Conservation (phyloP, 2,329 filamentous ascomycete genomes). For the Botrytis aclada region DNA sequence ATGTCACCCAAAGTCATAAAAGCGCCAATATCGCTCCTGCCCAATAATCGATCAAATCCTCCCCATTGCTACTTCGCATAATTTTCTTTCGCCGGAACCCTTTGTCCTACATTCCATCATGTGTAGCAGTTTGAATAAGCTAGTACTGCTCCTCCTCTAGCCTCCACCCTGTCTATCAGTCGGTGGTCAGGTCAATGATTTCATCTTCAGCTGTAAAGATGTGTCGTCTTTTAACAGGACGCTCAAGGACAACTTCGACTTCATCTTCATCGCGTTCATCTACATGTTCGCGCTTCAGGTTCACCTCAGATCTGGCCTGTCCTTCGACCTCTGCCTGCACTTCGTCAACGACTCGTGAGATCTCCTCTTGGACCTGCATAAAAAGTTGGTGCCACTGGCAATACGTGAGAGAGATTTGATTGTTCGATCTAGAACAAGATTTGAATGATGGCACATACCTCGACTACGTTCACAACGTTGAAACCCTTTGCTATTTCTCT, state of each 20-base stretch:
- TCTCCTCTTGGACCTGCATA: not conserved
- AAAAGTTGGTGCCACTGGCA: not conserved
- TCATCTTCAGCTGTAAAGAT: constrained; percentile 11
- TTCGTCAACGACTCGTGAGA: not conserved
- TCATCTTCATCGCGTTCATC: constrained; percentile 9
- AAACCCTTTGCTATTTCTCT: constrained; percentile 11
- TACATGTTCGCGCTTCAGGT: constrained; percentile 10
- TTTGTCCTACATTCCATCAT: not conserved
- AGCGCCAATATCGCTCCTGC: not conserved
- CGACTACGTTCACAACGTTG: not conserved
- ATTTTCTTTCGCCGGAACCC: not conserved
- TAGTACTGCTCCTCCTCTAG: not conserved
- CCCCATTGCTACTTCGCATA: not conserved
- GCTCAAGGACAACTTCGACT: constrained; percentile 15
- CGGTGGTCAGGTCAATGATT: constrained; percentile 15
- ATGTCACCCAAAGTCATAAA: not conserved
- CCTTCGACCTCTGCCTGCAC: not conserved
- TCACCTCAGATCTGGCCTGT: not conserved
- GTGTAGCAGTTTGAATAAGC: not conserved
- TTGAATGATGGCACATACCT: not conserved
- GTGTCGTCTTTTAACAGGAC: constrained; percentile 19
- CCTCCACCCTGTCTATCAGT: not conserved
- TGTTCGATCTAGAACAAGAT: not conserved
- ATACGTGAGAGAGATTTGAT: not conserved
- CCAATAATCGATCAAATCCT: not conserved